Evolutionary conservation across 352 stramenopile species (phyloP).

Genomic region (Pythium rishiriense): DNA sequence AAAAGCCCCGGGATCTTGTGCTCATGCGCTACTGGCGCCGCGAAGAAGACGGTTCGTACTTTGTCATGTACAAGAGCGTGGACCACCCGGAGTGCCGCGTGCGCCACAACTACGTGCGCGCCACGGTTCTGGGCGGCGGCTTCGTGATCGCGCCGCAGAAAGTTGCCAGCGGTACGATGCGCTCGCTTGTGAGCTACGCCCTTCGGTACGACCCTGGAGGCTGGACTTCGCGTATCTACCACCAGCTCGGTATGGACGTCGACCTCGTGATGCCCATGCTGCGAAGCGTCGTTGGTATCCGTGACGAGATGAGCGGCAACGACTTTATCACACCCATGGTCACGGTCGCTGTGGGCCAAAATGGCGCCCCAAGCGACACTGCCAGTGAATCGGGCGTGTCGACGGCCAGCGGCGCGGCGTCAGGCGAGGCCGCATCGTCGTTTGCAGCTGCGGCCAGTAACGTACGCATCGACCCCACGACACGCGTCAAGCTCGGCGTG

Average conservation of each 20-base stretch:
- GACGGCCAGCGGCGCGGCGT: constrained; percentile 16
- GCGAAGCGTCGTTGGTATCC: constrained; percentile 80
- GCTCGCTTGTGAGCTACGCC: constrained; percentile 81
- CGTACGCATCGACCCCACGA: constrained; percentile 58
- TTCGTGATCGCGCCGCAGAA: constrained; percentile 88
- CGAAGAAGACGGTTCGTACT: constrained; percentile 88
- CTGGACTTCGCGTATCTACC: constrained; percentile 78
- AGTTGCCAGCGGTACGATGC: constrained; percentile 71
- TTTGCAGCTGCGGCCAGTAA: constrained; percentile 14
- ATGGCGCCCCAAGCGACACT: constrained; percentile 11
- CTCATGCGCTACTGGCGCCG: constrained; percentile 88
- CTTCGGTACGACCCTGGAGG: constrained; percentile 79
- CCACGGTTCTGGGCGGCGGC: constrained; percentile 72
- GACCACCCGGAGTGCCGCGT: constrained; percentile 84
- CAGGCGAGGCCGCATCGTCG: constrained; percentile 14
- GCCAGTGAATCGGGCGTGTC: constrained; percentile 19
- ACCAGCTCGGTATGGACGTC: constrained; percentile 89
- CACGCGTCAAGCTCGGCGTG: constrained; percentile 61
- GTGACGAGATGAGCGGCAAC: constrained; percentile 78
- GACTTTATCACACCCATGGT: constrained; percentile 89
- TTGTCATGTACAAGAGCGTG: constrained; percentile 91
- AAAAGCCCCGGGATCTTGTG: constrained; percentile 84
- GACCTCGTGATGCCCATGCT: constrained; percentile 87
- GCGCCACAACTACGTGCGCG: constrained; percentile 85
- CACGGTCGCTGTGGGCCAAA: constrained; percentile 39